Evolutionary conservation across 495 filamentous ascomycete species (phyloP), one percentile per base, ranked within the genome.

Genomic region (Darksidea phi): DNA sequence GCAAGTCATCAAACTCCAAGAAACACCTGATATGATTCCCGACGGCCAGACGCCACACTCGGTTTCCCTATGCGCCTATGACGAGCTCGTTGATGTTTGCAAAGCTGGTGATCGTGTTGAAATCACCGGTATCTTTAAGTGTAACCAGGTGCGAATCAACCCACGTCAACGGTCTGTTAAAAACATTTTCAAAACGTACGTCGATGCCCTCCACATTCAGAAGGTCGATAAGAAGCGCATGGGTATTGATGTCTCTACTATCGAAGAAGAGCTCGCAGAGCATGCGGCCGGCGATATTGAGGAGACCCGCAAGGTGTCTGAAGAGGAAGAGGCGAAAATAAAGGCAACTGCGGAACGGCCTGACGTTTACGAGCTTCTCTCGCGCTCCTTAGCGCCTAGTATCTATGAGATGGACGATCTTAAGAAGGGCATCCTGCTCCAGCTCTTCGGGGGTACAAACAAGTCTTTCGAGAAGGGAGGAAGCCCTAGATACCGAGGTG

Each of bases 361-460:
- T 6, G 95, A 99, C 72, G 84, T 97, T 43, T 99, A 99, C 71
- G 90, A 99, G 45, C 83, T 99, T 34, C 84, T 99, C 3, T 82
- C 95, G 18, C 86, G 94, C 13, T 97, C 94, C 0, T 76, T 99
- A 21, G 95, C 95, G 1, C 94, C 94, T 18, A 96, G 90, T 59
- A 83, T 99, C 65, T 97, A 95, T 76, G 94, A 99, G 72, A 90
- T 94, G 88, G 95, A 97, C 59, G 94, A 99, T 71, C 90, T 97
- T 36, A 97, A 97, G 82, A 98, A 98, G 73, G 94, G 94, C 25
- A 95, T 98, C 56, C 78, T 98, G 11, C 84, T 98, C 2, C 94
- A 98, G 68, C 80, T 98, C 47, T 98, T 98, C 70, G 95, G 94
- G 15, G 94, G 94, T 24, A 97, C 94, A n/a, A 98, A 98, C 77